A percentile compares a stretch with the other conserved stretches of the same genome.
Conservation (phyloP, 2,329 filamentous ascomycete genomes). For the Blumeria hordei region DNA sequence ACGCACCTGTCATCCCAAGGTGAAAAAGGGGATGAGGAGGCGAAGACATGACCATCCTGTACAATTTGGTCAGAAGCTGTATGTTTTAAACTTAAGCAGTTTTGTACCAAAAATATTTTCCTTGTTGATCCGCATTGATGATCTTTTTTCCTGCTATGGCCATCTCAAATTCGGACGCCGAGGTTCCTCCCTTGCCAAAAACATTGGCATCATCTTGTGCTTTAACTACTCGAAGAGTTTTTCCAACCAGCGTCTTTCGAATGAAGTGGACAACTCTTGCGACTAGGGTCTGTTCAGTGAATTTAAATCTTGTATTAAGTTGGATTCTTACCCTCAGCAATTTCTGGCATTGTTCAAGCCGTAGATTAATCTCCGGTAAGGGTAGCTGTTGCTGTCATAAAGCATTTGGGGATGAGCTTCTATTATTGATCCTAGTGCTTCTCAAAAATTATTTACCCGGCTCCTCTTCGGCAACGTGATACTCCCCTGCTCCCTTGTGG, state of each 20-base stretch:
- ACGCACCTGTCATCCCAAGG: slow-evolving; percentile 43
- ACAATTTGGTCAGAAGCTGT: not conserved
- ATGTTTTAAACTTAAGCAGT: not conserved
- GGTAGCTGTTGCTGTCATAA: too few relatives aligned
- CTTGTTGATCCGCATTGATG: slow-evolving; percentile 52
- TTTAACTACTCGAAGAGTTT: slow-evolving; percentile 44
- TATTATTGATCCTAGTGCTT: too few relatives aligned
- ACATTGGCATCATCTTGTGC: slow-evolving; percentile 63
- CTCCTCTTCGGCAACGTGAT: too few relatives aligned
- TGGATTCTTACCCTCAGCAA: slow-evolving; percentile 26
- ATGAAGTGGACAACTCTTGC: slow-evolving; percentile 73
- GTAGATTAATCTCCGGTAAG: too few relatives aligned
- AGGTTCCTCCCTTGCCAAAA: slow-evolving; percentile 77
- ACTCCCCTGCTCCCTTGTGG: too few relatives aligned
- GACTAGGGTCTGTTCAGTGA: slow-evolving; percentile 23
- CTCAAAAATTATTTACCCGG: too few relatives aligned
- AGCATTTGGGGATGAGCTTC: too few relatives aligned
- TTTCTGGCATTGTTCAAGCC: slow-evolving; percentile 28
- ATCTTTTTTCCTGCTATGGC: slow-evolving; percentile 53
- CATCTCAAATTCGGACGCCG: slow-evolving; percentile 45
- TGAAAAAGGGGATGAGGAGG: slow-evolving; percentile 78
- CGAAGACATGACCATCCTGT: slow-evolving; percentile 42
- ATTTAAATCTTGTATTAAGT: not conserved
- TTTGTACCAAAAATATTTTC: slow-evolving; percentile 77
- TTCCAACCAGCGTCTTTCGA: slow-evolving; percentile 60